Evolutionary conservation across 306 rosid genomes (phyloP).

Genomic region (Potentilla sterilis): DNA sequence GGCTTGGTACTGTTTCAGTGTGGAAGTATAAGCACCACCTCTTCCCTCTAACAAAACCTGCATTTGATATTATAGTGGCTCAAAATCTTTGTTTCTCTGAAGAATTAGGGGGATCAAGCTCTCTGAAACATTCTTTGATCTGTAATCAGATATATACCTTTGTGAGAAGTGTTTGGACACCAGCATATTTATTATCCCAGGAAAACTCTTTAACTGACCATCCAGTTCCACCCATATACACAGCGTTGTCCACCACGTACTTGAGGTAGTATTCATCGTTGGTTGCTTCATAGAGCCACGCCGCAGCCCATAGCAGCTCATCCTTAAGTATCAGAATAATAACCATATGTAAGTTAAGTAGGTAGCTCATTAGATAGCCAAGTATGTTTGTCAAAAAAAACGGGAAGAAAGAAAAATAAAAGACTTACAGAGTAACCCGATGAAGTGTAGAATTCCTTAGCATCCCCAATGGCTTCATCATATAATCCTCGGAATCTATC

Average conservation of each 20-base stretch:
- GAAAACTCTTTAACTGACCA: constrained; percentile 83
- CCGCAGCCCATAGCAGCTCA: constrained; percentile 87
- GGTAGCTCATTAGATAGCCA: not conserved
- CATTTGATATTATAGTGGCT: not conserved
- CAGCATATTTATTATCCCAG: constrained; percentile 94
- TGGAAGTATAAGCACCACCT: constrained; percentile 52
- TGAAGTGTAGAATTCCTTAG: constrained; percentile 63
- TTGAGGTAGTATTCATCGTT: constrained; percentile 68
- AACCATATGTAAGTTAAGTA: not conserved
- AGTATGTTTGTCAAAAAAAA: not conserved
- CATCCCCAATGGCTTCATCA: constrained; percentile 51
- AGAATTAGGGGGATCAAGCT: not conserved
- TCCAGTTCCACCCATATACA: constrained; percentile 84
- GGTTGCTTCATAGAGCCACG: constrained; percentile 78
- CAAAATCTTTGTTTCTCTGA: not conserved
- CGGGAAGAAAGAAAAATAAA: not conserved
- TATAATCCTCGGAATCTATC: constrained; percentile 72
- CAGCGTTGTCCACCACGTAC: constrained; percentile 68
- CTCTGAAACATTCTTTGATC: not conserved
- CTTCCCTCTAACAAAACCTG: constrained; percentile 70
- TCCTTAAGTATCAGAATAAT: constrained; percentile 43
- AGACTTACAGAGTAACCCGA: constrained; percentile 70
- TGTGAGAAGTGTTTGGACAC: constrained; percentile 72
- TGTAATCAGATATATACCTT: constrained; percentile 40
- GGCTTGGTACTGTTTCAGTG: constrained; percentile 77